phyloP scores from a whole-genome alignment of 2,329 filamentous ascomycete species.

The Clarireedia paspali region DNA sequence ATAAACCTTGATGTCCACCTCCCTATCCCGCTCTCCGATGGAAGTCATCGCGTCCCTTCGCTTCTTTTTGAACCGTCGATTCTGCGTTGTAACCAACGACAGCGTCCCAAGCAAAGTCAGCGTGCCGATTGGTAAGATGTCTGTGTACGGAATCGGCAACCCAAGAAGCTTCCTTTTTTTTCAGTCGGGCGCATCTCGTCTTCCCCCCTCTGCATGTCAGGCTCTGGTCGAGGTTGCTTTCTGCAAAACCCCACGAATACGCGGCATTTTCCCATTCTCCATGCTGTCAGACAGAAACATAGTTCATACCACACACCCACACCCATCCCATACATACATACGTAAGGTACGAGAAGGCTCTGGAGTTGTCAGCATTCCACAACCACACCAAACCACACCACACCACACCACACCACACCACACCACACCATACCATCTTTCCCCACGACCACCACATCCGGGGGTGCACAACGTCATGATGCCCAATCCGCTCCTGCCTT shows the following conservation, averaged over 20 bases:
- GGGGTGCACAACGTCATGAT: constrained; percentile 1
- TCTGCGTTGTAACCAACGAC: constrained; percentile 5
- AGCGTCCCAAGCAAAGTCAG: neutral
- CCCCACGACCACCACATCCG: neutral
- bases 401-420: neutral
- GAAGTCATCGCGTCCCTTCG: neutral
- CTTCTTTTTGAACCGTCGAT: constrained; percentile 3
- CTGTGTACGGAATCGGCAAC: neutral
- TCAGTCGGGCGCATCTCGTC: neutral
- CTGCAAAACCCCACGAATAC: constrained; percentile 6
- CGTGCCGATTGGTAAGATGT: neutral
- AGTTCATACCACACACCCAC: too few relatives aligned
- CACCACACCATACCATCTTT: neutral
- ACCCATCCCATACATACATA: neutral
- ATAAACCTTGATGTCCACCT: constrained; percentile 3
- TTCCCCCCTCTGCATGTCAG: neutral
- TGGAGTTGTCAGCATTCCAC: neutral
- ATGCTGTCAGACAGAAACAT: constrained; percentile 1
- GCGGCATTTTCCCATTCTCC: neutral
- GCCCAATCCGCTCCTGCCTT: constrained; percentile 3
- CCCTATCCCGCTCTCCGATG: neutral
- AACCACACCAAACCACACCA: neutral
- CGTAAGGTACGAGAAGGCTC: constrained; percentile 6
- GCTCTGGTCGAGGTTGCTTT: neutral
- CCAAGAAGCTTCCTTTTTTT: neutral